phyloP scores from a whole-genome alignment of 2,329 filamentous ascomycete species.

The Dendrostoma leiphaemia region DNA sequence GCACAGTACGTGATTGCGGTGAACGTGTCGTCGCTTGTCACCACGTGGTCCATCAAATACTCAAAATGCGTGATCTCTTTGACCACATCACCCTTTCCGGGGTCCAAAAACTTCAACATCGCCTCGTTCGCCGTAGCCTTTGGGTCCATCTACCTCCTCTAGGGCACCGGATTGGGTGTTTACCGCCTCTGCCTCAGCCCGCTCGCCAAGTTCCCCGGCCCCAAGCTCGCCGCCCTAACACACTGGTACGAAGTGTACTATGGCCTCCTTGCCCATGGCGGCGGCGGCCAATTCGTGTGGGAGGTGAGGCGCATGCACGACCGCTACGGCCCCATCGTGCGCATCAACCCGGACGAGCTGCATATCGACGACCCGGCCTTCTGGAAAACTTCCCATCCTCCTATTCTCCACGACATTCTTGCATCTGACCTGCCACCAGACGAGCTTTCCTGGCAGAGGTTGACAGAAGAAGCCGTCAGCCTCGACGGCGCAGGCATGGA shows the following conservation, averaged over 20 bases:
- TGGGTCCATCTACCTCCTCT: background rate
- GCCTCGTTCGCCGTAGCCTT: too few relatives aligned
- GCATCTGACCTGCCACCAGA: background rate
- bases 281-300: constrained; percentile 5
- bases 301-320: background rate
- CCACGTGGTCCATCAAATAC: too few relatives aligned
- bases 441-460: background rate
- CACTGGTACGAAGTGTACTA: background rate
- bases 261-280: background rate
- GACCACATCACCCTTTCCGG: too few relatives aligned
- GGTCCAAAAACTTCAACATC: too few relatives aligned
- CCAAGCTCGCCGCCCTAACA: background rate
- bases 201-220: constrained; percentile 1
- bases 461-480: background rate
- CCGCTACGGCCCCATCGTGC: constrained; percentile 18
- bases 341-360: constrained; percentile 21
- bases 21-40: too few relatives aligned
- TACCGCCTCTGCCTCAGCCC: constrained; percentile 1
- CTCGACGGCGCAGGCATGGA: background rate
- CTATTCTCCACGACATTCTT: too few relatives aligned
- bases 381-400: too few relatives aligned
- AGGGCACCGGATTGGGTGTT: background rate
- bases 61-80: too few relatives aligned
- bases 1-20: too few relatives aligned
- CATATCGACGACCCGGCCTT: constrained; percentile 19